Evolutionary conservation across 2,329 filamentous ascomycete genomes (phyloP).

Genomic region (Fusarium caatingaense): DNA sequence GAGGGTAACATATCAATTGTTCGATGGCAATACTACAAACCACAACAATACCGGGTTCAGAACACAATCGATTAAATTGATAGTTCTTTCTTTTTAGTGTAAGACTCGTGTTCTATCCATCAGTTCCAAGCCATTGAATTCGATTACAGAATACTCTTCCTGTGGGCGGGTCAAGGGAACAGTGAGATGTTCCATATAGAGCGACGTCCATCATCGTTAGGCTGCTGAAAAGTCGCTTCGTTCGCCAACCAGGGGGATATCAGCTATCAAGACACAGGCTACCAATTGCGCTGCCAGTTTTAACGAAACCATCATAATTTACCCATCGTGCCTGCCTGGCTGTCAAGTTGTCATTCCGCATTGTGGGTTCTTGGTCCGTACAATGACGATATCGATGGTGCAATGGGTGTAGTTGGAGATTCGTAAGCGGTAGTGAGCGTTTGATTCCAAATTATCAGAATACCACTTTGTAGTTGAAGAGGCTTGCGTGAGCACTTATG

Average conservation of each 20-base stretch:
- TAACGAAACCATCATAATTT: accelerated
- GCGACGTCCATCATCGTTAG: not conserved
- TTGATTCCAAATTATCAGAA: not conserved
- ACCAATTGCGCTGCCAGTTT: not conserved
- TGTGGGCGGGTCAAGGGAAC: not conserved
- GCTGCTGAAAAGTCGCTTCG: not conserved
- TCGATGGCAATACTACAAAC: not conserved
- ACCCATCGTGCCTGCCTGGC: not conserved
- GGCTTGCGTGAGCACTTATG: conserved; percentile 13
- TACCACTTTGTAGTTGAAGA: not conserved
- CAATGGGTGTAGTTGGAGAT: not conserved
- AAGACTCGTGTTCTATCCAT: not conserved
- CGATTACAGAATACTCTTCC: not conserved
- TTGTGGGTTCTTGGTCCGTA: not conserved
- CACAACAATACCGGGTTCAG: not conserved
- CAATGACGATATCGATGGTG: not conserved
- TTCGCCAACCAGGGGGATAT: accelerated
- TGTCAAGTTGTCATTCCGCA: not conserved
- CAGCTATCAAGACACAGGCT: not conserved
- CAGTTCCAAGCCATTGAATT: no score
- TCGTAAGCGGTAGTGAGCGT: not conserved
- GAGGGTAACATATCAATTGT: not conserved
- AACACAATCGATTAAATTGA: not conserved
- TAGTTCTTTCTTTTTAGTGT: not conserved
- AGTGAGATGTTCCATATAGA: not conserved